Base-by-base conservation (phyloP, 768 basidiomycete species). In the Pisolithus microcarpus region DNA sequence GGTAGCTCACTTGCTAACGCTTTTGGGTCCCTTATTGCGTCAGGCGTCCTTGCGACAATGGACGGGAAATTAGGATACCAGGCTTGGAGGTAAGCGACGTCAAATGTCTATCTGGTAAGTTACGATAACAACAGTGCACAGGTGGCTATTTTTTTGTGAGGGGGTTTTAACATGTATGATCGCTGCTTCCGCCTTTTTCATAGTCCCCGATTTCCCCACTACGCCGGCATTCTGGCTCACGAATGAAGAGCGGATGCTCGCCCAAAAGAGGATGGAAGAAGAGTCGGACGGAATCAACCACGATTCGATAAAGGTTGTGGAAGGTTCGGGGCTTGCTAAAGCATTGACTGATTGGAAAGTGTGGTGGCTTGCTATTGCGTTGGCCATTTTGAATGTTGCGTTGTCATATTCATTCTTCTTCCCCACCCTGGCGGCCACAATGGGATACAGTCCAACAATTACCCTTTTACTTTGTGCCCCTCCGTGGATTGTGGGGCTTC, bases 331-430 rank as follows among this genome's bases (percentile, higher is more conserved):
- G 11, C 62, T 89, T 7, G 50, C 63, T 7, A 61, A 82, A 58
- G 82, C 86, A 15, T 26, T 87, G 49, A 72, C 70, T 23, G 88
- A 92, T 61, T 82, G 81, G 84, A 86, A 81, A 66, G 83, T 91
- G 36, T 91, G 88, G 84, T 85, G 79, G 78, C 71, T 93, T 44
- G 77, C 85, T 10, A 53, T 87, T 28, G 74, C 82, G 2, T 63
- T 86, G 45, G 78, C 77, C 19, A 76, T 76, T 53, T 74, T 81
- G 67, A 10, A 18, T 38, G 65, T 81, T 30, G 78, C 84, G 9
- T 61, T 87, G 34, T 82, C 80, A 11, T 90, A 90, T 73, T 84
- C 85, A 60, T 82, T 80, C 16, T 89, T 82, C 65, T 90, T 90
- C 70, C 87, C 85, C 9, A 87, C 87, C 0, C 68, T 91, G 50